Percentiles rank a stretch among this genome's conserved stretches.
These are phyloP conservation scores for Bondarzewia mesenterica DNA, from an alignment of 1,284 basidiomycete species.

Conservation along the genomic window DNA sequence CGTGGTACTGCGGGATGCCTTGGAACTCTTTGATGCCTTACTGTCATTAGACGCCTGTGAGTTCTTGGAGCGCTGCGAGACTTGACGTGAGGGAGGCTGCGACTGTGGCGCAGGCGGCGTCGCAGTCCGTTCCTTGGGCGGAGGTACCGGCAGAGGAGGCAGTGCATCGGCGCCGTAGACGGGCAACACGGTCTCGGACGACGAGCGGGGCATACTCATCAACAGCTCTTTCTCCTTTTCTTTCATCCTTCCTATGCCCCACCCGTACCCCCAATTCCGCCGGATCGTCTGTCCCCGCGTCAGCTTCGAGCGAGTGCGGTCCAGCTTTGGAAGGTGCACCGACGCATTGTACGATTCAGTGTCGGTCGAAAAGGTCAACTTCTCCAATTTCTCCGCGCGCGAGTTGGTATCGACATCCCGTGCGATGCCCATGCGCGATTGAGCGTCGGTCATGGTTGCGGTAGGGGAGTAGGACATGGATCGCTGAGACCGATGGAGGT, in stretches of 20 bases:
- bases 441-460: conserved; percentile 25
- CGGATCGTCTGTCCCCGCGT: conserved; percentile 31
- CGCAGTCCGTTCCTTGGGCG: conserved; percentile 27
- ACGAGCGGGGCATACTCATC: conserved; percentile 16
- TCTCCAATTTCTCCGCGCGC: conserved; percentile 27
- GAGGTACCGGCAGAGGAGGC: conserved; percentile 31
- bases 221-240: conserved; percentile 36
- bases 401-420: neutral
- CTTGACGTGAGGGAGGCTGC: conserved; percentile 25
- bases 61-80: conserved; percentile 24
- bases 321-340: conserved; percentile 16
- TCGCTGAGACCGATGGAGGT: conserved; percentile 13
- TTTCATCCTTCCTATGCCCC: conserved; percentile 50
- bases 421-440: conserved; percentile 1
- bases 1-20: conserved; percentile 11
- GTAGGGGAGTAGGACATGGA: conserved; percentile 28
- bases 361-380: conserved; percentile 29
- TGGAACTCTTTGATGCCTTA: conserved; percentile 2
- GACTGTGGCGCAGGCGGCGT: conserved; percentile 22
- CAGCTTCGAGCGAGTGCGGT: conserved; percentile 31
- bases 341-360: conserved; percentile 25
- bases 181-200: conserved; percentile 28
- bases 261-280: conserved; percentile 52
- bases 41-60: conserved; percentile 11
- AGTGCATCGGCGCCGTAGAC: conserved; percentile 22